These are phyloP conservation scores for Prototheca wickerhamii DNA, from an alignment of 163 green algal species.

Conservation along the genomic window DNA sequence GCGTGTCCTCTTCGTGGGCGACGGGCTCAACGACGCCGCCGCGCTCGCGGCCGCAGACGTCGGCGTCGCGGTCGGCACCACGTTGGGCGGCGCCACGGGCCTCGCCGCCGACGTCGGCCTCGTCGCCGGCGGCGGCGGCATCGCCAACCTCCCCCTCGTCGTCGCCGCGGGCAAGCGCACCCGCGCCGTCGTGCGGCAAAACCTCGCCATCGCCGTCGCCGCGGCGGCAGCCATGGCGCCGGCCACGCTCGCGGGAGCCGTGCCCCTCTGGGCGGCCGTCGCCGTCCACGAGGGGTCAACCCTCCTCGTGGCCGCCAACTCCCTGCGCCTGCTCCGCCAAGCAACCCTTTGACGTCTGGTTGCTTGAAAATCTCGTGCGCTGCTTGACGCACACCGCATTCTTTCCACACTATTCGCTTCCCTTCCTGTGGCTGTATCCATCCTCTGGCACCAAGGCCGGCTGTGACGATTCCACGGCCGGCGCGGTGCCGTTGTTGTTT, in stretches of 20 bases:
- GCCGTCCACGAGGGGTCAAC: constrained; percentile 89
- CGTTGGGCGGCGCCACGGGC: constrained; percentile 53
- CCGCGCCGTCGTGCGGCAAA: constrained; percentile 55
- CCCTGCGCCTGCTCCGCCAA: constrained; percentile 54
- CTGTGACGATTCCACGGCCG: too few relatives aligned
- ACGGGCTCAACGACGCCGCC: constrained; percentile 88
- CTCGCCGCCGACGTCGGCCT: constrained; percentile 68
- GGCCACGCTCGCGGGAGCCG: constrained; percentile 63
- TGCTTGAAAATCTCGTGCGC: too few relatives aligned
- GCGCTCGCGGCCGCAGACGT: constrained; percentile 72
- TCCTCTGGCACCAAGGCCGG: too few relatives aligned
- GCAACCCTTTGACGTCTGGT: too few relatives aligned
- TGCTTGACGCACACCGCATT: too few relatives aligned
- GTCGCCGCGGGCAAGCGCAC: constrained; percentile 53
- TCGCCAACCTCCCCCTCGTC: constrained; percentile 70
- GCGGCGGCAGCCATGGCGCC: constrained; percentile 62
- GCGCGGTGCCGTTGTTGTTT: too few relatives aligned
- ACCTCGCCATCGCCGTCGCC: constrained; percentile 56
- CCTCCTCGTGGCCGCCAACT: constrained; percentile 86
- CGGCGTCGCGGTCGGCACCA: constrained; percentile 68
- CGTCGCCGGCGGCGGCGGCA: constrained; percentile 56
- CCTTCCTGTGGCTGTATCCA: too few relatives aligned
- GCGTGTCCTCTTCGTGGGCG: constrained; percentile 79
- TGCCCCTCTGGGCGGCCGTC: constrained; percentile 91
- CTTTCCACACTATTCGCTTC: too few relatives aligned